Conservation (phyloP, 352 stramenopile species). For the Pythium oligandrum region DNA sequence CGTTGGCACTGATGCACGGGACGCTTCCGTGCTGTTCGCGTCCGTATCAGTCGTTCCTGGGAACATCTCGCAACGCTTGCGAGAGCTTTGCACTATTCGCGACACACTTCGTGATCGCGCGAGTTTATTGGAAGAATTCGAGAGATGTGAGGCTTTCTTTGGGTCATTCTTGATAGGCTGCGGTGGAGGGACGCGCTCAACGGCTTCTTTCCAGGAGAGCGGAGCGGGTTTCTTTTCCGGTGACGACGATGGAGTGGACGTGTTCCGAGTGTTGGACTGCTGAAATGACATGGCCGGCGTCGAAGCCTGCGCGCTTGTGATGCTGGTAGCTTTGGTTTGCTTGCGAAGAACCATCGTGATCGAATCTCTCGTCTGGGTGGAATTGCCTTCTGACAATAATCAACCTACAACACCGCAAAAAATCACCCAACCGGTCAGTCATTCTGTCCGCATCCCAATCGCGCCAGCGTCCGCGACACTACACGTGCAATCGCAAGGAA, state of each 20-base stretch:
- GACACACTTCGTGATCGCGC: slow-evolving; percentile 29
- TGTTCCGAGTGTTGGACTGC: neutral
- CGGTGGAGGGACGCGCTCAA: slow-evolving; percentile 19
- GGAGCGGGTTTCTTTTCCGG: slow-evolving; percentile 11
- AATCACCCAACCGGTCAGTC: too few relatives aligned
- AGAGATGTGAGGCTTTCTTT: too few relatives aligned
- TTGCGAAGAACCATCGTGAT: neutral
- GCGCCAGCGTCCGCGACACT: too few relatives aligned
- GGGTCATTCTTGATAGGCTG: too few relatives aligned
- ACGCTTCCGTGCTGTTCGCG: neutral
- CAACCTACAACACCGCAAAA: neutral
- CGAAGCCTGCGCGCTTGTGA: neutral
- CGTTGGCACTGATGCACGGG: slow-evolving; percentile 3
- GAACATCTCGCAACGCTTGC: slow-evolving; percentile 23
- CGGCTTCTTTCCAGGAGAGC: slow-evolving; percentile 37
- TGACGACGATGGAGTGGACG: slow-evolving; percentile 1
- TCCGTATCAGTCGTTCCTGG: neutral
- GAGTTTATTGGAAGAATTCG: slow-evolving; percentile 18
- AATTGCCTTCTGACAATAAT: neutral
- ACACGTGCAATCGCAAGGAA: too few relatives aligned
- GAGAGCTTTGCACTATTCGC: slow-evolving; percentile 26
- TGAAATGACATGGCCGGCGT: neutral
- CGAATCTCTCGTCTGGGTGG: neutral
- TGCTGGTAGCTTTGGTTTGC: slow-evolving; percentile 10
- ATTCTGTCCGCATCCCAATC: too few relatives aligned